Evolutionary conservation across 2,329 filamentous ascomycete species (phyloP).

Genomic region (Fusarium incarnatum): DNA sequence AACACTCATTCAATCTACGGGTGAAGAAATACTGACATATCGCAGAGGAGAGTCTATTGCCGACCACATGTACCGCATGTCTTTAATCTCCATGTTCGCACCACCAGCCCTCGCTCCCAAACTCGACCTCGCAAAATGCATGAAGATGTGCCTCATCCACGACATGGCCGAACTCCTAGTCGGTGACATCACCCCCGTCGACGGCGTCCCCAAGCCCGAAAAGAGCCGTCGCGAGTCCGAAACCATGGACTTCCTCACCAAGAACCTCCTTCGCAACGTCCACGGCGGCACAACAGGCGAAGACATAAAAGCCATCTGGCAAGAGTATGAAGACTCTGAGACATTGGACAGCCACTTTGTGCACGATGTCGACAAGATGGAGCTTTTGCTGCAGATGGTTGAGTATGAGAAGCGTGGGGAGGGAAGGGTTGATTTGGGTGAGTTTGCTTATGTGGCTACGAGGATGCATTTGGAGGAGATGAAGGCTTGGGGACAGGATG

Average conservation of each 20-base stretch:
- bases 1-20: background rate
- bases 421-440: constrained; percentile 78
- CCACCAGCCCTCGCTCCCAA: constrained; percentile 77
- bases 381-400: constrained; percentile 92
- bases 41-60: constrained; percentile 86
- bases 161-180: constrained; percentile 98
- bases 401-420: constrained; percentile 87
- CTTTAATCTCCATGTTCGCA: constrained; percentile 92
- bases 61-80: constrained; percentile 99
- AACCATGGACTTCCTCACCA: constrained; percentile 92
- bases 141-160: constrained; percentile 94
- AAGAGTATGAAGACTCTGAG: constrained; percentile 91
- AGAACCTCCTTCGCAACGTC: constrained; percentile 77
- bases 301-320: constrained; percentile 84
- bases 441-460: constrained; percentile 84
- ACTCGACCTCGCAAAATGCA: constrained; percentile 85
- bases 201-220: constrained; percentile 85
- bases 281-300: constrained; percentile 75
- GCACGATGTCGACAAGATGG: constrained; percentile 97
- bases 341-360: constrained; percentile 90
- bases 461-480: constrained; percentile 82
- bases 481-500: constrained; percentile 79
- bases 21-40: background rate
- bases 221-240: constrained; percentile 88
- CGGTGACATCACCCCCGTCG: constrained; percentile 95